Conservation (phyloP, 176 grass and related monocot species). For the Themeda triandra region DNA sequence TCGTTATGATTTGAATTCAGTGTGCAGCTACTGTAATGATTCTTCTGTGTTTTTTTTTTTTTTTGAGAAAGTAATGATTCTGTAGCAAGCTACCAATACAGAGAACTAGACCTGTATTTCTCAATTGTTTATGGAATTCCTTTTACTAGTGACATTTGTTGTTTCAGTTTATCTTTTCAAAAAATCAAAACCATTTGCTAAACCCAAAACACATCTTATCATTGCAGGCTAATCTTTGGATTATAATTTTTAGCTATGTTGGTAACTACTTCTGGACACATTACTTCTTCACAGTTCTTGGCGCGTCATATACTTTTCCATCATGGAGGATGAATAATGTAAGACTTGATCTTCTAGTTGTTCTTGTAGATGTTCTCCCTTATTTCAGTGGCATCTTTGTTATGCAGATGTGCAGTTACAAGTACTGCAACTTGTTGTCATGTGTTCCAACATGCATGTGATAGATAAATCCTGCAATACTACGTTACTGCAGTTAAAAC, state of each 20-base stretch:
- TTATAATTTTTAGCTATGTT: constrained; percentile 98
- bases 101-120: not conserved
- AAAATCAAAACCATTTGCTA: constrained; percentile 7
- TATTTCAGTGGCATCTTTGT: not conserved
- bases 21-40: not conserved
- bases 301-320: constrained; percentile 95
- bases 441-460: not conserved
- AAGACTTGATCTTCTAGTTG: constrained; percentile 33
- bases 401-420: not conserved
- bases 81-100: constrained; percentile 2
- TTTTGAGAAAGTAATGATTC: not conserved
- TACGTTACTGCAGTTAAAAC: not conserved
- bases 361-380: not conserved
- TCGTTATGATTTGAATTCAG: constrained; percentile 1
- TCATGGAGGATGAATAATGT: constrained; percentile 99
- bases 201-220: constrained; percentile 19
- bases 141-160: not conserved
- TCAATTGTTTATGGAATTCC: not conserved
- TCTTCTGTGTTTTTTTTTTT: too few relatives aligned
- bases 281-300: constrained; percentile 97
- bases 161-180: not conserved
- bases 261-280: constrained; percentile 99
- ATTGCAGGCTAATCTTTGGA: constrained; percentile 95
- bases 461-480: not conserved
- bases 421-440: not conserved